Base-by-base conservation (phyloP, 2,329 filamentous ascomycete genomes). In the Trichoderma oligosporum region DNA sequence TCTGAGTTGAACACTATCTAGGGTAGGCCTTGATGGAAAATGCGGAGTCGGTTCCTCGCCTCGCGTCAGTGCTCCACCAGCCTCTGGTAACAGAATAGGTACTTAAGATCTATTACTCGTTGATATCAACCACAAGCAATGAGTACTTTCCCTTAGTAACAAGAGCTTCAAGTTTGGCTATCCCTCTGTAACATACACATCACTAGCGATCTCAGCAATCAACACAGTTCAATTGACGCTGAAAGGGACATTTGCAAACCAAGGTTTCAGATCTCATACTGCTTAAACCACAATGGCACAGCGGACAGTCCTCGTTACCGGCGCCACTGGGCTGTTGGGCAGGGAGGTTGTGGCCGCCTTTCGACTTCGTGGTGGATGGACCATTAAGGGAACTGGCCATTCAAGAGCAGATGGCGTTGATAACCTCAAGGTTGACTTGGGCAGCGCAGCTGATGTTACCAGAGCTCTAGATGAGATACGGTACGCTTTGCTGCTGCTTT, bases 271-370 rank as follows among this genome's bases (percentile, higher is more conserved):
- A 45, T 38, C 20, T 20, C n/a, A n/a, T n/a, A 7, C 9, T 33
- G 22, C 51, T 29, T 20, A 35, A 20, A 36, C 27, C 4, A 33
- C 29, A 12, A 70, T 69, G 68, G 27, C 60, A 3, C 59, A 63
- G 29, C 64, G 65, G 12, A 85, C 80, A 24, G 90, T 82, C 8
- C 78, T 96, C 24, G 76, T 96, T 56, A 96, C 91, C 6, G 91
- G 91, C 57, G 91, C 90, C 35, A 93, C 88, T 18, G 91, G 91
- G 55, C 80, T 96, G 9, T 81, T 96, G 2, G 91, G 92, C 47
- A 83, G 91, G 41, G 85, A 94, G 70, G 87, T 96, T 9, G 78
- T 86, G 55, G 82, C 81, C 60, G 82, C 82, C 11, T 96, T 96
- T 70, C 76, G 85, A 54, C 73, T 79, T 57, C 63, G 63, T 18